Evolutionary conservation across 1,284 basidiomycete species (phyloP), one percentile per base, ranked within the genome.

Genomic region (Moesziomyces parantarcticus): DNA sequence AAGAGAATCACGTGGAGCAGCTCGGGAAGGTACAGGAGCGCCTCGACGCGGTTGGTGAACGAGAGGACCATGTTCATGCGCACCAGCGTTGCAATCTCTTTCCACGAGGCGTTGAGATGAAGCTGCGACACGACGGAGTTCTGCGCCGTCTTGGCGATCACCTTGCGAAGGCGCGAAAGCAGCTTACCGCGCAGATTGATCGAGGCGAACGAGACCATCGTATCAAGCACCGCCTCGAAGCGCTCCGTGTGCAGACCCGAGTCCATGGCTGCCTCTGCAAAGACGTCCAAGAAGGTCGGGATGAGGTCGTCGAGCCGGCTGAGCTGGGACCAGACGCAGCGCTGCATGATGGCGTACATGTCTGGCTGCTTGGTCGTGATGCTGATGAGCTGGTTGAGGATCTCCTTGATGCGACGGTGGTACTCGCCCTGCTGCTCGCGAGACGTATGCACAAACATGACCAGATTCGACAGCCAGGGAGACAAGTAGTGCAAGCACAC

Each of bases 11-110:
- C 61, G 54, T 81, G 79, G 32, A 81, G 54, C 48, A 79, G 57
- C 58, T 81, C 79, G 9, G 79, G 78, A 6, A 81, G 65, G 44
- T 76, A 81, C 21, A 80, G 48, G 16, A 78, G 58, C n/a, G 75
- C 65, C 51, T 81, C 79, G 48, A 79, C 63, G 9, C 75, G 65
- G 44, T 70, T 75, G 44, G 78, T 81, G 54, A 81, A 81, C 7
- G 79, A 79, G 20, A 81, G 72, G 40, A 80, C 73, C 75, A 79
- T 79, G 61, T 81, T 80, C 77, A 81, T 80, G 25, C 79, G 62
- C 29, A 77, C 67, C 50, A 81, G 60, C 50, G 79, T 81, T 13
- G 75, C 79, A 18, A 81, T 80, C 63, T 81, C 79, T 52, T 79
- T 79, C 79, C 79, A 81, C 20, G 77, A 77, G 1, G 68, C 64